Evolutionary conservation across 192 early-diverging fungal genomes (phyloP), one percentile per base, ranked within the genome.

Genomic region (Podila horticola): DNA sequence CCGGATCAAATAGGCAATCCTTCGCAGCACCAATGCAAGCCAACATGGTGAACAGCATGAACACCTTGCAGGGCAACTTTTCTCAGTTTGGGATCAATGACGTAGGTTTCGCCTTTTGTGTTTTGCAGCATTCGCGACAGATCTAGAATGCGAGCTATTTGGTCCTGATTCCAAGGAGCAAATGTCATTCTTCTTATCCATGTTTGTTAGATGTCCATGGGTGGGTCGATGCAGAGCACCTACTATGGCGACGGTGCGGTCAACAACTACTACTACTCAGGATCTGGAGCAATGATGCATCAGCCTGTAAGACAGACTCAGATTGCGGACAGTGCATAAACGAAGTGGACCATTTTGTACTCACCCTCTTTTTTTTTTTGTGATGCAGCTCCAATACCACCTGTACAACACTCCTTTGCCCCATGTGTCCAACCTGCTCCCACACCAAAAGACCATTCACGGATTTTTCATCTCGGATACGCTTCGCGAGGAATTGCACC

Each of bases 391-490:
- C 10, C 92, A 93, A 72, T 91, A 97, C 77, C 94, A 96, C 74
- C 67, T 96, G 20, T 97, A 96, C 84, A 86, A 84, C 24, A 84
- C 91, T 20, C 87, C 92, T 2, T 82, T 93, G 22, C 91, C 94
- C 10, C 89, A 91, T 64, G 84, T 94, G 19, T 85, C 88, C 29
- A 94, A 93, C 72, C 74, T 93, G 1, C 82, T 86, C 30, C 88
- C 93, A 24, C 90, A 97, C 71, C 93, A 96, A 86, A 88, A 91
- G 70, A 84, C 93, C 0, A 92, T 93, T 52, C 91, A 94, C 60
- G 79, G 93, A 66, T 97, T 97, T 84, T 96, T 96, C 48, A 91
- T 98, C 63, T 86, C 94, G 24, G 97, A 98, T 64, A 74, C 86
- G 33, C 85, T 98, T 45, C 89, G 97, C 19, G 94, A 97, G 71